phyloP scores from a whole-genome alignment of 2,329 filamentous ascomycete genomes.

The Fusarium bulbicola region DNA sequence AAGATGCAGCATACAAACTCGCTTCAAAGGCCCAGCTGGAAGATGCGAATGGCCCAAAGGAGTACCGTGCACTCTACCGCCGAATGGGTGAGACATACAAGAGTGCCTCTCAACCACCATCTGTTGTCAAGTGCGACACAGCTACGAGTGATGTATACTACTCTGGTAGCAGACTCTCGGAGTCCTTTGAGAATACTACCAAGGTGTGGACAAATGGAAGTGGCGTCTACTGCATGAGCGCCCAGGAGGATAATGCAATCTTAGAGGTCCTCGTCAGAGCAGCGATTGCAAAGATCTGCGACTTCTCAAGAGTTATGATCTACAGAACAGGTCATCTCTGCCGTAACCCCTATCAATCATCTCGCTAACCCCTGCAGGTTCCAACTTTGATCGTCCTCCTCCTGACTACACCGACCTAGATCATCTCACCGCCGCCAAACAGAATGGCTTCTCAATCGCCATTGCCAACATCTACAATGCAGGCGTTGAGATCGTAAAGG shows the following conservation, averaged over 20 bases:
- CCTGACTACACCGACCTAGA: conserved; percentile 63
- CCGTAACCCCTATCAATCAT: accelerated
- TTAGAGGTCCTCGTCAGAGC: conserved; percentile 72
- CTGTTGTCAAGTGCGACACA: conserved; percentile 71
- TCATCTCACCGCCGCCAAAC: conserved; percentile 67
- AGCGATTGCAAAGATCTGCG: conserved; percentile 64
- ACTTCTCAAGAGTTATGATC: conserved; percentile 73
- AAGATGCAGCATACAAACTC: conserved; percentile 60
- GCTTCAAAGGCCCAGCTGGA: conserved; percentile 61
- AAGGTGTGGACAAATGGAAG: conserved; percentile 72
- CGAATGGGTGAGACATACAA: conserved; percentile 51
- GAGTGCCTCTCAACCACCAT: conserved; percentile 58
- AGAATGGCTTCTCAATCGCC: conserved; percentile 71
- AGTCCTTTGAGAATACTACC: conserved; percentile 73
- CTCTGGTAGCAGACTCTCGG: conserved; percentile 66
- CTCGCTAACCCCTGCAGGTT: conserved; percentile 50
- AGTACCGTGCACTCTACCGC: conserved; percentile 65
- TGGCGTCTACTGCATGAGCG: conserved; percentile 74
- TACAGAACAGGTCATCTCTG: conserved; percentile 64
- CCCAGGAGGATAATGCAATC: conserved; percentile 77
- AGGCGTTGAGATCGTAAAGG: conserved; percentile 71
- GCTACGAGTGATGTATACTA: conserved; percentile 79
- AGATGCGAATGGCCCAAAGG: conserved; percentile 58
- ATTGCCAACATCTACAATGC: conserved; percentile 73
- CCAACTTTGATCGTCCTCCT: conserved; percentile 76